Conservation (phyloP, 2,329 filamentous ascomycete genomes). For the Alternaria sp. region DNA sequence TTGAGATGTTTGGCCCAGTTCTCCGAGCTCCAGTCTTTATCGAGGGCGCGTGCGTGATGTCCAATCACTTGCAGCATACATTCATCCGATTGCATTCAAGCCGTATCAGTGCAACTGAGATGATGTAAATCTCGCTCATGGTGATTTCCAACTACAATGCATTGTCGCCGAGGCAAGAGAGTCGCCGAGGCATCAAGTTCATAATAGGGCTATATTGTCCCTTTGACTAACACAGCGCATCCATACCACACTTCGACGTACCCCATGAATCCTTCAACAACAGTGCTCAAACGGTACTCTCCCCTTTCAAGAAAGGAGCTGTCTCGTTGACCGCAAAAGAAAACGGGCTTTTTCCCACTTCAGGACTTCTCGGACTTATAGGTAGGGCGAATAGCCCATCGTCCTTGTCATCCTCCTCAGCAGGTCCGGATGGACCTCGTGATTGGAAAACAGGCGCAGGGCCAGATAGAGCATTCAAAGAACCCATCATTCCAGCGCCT, state of each 20-base stretch:
- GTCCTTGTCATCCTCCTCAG: conserved; percentile 64
- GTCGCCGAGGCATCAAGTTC: conserved; percentile 29
- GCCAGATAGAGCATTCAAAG: conserved; percentile 56
- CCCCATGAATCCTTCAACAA: not conserved
- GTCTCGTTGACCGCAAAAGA: conserved; percentile 59
- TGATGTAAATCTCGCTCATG: conserved; percentile 1
- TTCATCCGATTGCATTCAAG: not conserved
- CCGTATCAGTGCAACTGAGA: not conserved
- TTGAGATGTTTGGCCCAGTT: not conserved
- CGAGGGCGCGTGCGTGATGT: not conserved
- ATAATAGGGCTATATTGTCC: conserved; percentile 12
- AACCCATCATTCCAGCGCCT: conserved; percentile 52
- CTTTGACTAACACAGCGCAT: conserved; percentile 7
- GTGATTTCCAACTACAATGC: conserved; percentile 6
- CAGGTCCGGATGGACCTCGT: conserved; percentile 44
- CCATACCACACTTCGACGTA: conserved; percentile 8
- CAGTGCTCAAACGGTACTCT: conserved; percentile 36
- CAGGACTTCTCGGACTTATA: conserved; percentile 84
- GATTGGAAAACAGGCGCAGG: conserved; percentile 42
- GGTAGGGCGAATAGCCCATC: conserved; percentile 89
- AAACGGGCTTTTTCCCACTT: conserved; percentile 86
- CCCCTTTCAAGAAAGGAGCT: conserved; percentile 43
- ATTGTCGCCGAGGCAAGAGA: conserved; percentile 6
- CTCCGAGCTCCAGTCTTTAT: not conserved
- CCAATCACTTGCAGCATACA: not conserved